phyloP scores from a whole-genome alignment of 148 eudicot genomes.

The Chenopodium quinoa region DNA sequence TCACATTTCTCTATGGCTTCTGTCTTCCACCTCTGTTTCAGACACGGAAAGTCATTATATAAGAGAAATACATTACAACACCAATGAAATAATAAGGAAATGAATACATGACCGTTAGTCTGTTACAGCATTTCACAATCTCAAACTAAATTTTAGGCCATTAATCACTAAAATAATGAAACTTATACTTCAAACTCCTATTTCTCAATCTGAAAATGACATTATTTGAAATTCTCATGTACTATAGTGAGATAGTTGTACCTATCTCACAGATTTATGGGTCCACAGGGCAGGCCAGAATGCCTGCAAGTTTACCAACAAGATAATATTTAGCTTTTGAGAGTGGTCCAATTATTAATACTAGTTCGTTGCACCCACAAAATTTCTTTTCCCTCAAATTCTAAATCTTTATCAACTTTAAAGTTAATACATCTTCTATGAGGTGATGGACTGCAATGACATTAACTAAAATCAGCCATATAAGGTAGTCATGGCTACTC shows the following conservation, averaged over 20 bases:
- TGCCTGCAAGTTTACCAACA: conserved; percentile 30
- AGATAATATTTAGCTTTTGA: conserved; percentile 22
- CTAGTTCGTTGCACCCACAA: conserved; percentile 20
- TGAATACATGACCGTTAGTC: background rate
- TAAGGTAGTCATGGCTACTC: too few species aligned
- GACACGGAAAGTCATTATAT: background rate
- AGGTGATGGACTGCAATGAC: too few species aligned
- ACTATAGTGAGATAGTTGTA: conserved; percentile 22
- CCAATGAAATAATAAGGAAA: background rate
- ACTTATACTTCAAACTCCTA: background rate
- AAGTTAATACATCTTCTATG: too few species aligned
- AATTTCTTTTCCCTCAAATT: conserved; percentile 8
- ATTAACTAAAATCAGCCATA: too few species aligned
- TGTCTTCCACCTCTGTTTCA: conserved; percentile 78
- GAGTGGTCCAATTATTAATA: conserved; percentile 23
- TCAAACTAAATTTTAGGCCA: background rate
- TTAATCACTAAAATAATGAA: background rate
- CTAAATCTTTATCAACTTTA: conserved; percentile 7
- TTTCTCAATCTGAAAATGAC: background rate
- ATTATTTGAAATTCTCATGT: conserved; percentile 5
- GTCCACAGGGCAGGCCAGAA: conserved; percentile 19
- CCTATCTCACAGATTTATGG: conserved; percentile 24
- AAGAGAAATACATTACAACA: background rate
- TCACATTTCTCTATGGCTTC: conserved; percentile 76
- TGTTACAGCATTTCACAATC: background rate